phyloP scores from a whole-genome alignment of 306 rosid genomes.

The Boehmeria nivea region DNA sequence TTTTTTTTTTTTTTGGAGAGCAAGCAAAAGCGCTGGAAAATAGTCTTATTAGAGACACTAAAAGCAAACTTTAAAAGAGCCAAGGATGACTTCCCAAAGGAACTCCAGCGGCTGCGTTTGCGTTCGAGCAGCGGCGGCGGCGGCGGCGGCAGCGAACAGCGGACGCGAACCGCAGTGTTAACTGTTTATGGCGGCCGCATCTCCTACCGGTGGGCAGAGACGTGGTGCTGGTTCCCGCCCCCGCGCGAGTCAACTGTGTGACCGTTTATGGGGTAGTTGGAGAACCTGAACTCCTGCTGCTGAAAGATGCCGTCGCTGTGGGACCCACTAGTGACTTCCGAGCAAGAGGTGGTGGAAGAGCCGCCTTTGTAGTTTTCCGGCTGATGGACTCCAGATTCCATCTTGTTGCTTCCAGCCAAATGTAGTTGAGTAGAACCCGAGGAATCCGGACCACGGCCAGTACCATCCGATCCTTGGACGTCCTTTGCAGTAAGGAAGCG shows the following conservation, averaged over 20 bases:
- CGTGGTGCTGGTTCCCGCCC: conserved; percentile 34
- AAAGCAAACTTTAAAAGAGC: conserved; percentile 30
- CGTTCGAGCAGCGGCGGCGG: no score
- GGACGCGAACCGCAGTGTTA: conserved; percentile 24
- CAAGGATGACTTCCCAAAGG: conserved; percentile 78
- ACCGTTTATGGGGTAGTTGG: conserved; percentile 40
- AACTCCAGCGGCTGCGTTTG: no score
- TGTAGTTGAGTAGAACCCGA: conserved; percentile 24
- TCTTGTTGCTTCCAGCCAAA: conserved; percentile 13
- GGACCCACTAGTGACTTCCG: conserved; percentile 26
- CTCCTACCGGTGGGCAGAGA: conserved; percentile 33
- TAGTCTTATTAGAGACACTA: no score
- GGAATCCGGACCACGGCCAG: conserved; percentile 21
- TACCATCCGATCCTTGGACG: conserved; percentile 25
- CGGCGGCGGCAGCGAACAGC: no score
- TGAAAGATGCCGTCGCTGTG: conserved; percentile 25
- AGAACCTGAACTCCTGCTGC: conserved; percentile 38
- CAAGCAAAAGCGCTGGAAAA: conserved; percentile 11
- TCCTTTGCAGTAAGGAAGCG: conserved; percentile 57
- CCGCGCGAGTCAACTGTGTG: conserved; percentile 23
- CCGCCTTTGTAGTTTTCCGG: conserved; percentile 32
- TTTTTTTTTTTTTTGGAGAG: background rate
- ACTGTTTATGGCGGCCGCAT: conserved; percentile 5
- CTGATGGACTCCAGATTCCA: conserved; percentile 28
- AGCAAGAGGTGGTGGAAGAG: conserved; percentile 30